phyloP scores from a whole-genome alignment of 1,284 basidiomycete genomes.

The Ustilago sp. region DNA sequence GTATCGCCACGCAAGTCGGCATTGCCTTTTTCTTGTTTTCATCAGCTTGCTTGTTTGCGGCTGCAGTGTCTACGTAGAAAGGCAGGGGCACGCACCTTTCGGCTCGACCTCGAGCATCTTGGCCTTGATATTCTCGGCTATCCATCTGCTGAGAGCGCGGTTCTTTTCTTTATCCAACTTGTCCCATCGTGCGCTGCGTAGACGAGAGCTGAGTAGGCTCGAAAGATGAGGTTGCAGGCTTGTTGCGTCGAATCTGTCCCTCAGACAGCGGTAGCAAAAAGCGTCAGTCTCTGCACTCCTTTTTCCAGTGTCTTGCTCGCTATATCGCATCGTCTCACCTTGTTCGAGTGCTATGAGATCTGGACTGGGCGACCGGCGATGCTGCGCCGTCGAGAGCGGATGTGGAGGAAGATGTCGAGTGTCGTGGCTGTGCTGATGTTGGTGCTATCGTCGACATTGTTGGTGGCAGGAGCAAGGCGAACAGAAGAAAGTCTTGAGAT shows the following conservation, averaged over 20 bases:
- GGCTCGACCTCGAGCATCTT: conserved; percentile 59
- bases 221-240: conserved; percentile 30
- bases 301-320: no score
- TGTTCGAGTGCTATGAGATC: conserved; percentile 20
- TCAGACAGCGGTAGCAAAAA: neutral
- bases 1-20: neutral
- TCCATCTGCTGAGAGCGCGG: conserved; percentile 35
- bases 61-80: neutral
- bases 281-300: neutral
- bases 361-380: conserved; percentile 14
- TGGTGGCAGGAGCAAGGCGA: neutral
- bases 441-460: conserved; percentile 15
- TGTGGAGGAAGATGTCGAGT: conserved; percentile 13
- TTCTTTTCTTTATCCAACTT: conserved; percentile 52
- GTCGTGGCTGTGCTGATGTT: conserved; percentile 10
- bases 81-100: conserved; percentile 26
- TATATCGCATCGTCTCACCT: conserved; percentile 10
- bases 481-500: conserved; percentile 15
- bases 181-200: conserved; percentile 46
- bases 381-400: conserved; percentile 18
- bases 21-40: neutral
- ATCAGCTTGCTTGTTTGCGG: neutral
- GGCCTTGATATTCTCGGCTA: conserved; percentile 49
- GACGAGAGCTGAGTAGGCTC: conserved; percentile 17
- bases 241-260: conserved; percentile 45